These are phyloP conservation scores for Dittrichia graveolens DNA, from an alignment of 129 eudicot genomes.

Conservation along the genomic window DNA sequence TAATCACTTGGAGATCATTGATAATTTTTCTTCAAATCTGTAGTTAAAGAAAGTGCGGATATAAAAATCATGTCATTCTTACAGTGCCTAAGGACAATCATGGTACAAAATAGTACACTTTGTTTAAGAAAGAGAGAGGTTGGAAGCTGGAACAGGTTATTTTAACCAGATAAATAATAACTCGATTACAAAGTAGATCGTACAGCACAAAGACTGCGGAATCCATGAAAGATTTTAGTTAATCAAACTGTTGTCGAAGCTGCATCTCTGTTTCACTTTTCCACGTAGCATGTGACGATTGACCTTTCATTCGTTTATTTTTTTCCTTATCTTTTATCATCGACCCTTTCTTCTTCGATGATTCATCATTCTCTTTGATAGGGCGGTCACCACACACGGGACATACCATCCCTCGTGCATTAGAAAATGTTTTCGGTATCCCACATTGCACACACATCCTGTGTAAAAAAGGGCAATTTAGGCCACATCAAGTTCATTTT, in stretches of 20 bases:
- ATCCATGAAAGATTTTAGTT: conserved; percentile 6
- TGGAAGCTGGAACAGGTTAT: conserved; percentile 9
- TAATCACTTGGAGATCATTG: too few species aligned
- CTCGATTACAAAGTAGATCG: conserved; percentile 14
- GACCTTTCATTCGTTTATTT: conserved; percentile 95
- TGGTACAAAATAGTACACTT: conserved; percentile 21
- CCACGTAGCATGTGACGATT: conserved; percentile 97
- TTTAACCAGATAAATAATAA: background rate
- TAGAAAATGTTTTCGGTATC: conserved; percentile 80
- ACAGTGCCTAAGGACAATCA: conserved; percentile 2
- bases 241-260: conserved; percentile 94
- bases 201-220: conserved; percentile 14
- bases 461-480: conserved; percentile 15
- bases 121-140: background rate
- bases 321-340: conserved; percentile 88
- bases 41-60: too few species aligned
- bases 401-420: conserved; percentile 78
- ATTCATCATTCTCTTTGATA: conserved; percentile 49
- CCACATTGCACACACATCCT: conserved; percentile 97
- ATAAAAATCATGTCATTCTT: conserved; percentile 10
- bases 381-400: conserved; percentile 81
- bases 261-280: conserved; percentile 99
- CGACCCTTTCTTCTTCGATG: conserved; percentile 67
- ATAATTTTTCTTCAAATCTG: too few species aligned
- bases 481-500: background rate